Evolutionary conservation across 139 green algal genomes (phyloP), one percentile per base, ranked within the genome.

Genomic region (Volvox africanus): DNA sequence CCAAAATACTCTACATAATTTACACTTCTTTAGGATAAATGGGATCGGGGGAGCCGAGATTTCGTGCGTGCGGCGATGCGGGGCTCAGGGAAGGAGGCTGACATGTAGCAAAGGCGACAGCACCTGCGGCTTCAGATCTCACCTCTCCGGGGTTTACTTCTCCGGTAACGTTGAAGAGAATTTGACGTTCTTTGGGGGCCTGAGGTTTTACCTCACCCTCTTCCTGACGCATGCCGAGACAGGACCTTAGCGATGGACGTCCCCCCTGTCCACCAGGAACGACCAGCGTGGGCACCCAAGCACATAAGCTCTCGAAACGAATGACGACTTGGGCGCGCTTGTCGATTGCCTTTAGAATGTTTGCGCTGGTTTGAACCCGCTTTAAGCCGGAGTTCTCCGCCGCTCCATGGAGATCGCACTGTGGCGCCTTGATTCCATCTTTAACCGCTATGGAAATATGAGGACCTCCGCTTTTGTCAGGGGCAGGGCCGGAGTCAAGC

Each of bases 71-170:
- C 35, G 24, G 71, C 18, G 28, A 33, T 14, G 71, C 20, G 71
- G 22, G 71, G 71, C 71, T 20, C 14, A 30, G 71, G 20, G 71
- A 79, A 12, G 65, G 12, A 36, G 20, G 28, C 2, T 21, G 24
- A n/a, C 26, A 20, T 35, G 71, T 79, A 5, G 22, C 20, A 35
- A 79, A 20, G 71, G 1, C 28, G 22, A 36, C 14, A 30, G 2
- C 71, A 18, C 88, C 32, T 79, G 68, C 6, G 50, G 12, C 12
- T 18, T 26, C 55, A 76, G 65, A 30, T 5, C 82, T 11, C 55
- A 95, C 86, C 88, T 94, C 81, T 18, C 92, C 90, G 20, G 93
- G 92, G 61, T 87, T 78, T 13, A 93, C 88, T 21, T 89, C 82
- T 44, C 92, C 91, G 30, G 22, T 76, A 30, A 93, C 37, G 85